These are phyloP conservation scores for Candida sanyaensis DNA, from an alignment of 1,139 yeast genomes.

Conservation along the genomic window DNA sequence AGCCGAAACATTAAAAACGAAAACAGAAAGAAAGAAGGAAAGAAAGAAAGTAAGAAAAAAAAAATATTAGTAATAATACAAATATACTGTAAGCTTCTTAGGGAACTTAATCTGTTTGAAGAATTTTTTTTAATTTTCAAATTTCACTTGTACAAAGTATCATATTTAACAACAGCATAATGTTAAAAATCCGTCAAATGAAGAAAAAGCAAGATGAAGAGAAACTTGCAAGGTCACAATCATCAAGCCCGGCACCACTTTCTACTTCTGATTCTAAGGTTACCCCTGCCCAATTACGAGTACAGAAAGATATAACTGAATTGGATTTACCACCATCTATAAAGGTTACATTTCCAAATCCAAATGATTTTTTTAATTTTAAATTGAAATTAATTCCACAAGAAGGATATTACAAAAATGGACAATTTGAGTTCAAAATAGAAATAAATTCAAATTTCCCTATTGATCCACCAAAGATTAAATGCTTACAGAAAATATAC, in stretches of 20 bases:
- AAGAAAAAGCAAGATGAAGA: conserved; percentile 51
- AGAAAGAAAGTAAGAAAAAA: no score
- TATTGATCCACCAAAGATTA: conserved; percentile 88
- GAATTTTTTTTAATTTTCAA: not conserved
- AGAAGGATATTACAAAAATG: conserved; percentile 77
- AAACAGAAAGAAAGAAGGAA: not conserved
- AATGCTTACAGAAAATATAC: conserved; percentile 70
- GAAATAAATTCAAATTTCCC: conserved; percentile 76
- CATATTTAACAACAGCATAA: not conserved
- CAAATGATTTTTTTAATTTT: conserved; percentile 62
- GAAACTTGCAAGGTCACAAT: conserved; percentile 21
- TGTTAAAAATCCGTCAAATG: conserved; percentile 59
- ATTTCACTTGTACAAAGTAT: not conserved
- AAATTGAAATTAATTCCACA: conserved; percentile 65
- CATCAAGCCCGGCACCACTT: conserved; percentile 5
- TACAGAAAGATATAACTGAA: conserved; percentile 67
- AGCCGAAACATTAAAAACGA: not conserved
- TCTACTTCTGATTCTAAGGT: conserved; percentile 24
- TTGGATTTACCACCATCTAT: conserved; percentile 69
- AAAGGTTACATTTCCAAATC: conserved; percentile 54
- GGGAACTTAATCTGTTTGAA: not conserved
- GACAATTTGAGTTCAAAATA: conserved; percentile 67
- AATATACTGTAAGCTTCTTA: no score
- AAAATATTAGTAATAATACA: no score
- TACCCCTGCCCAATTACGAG: conserved; percentile 55